Percentiles rank a stretch among this genome's conserved stretches.
Conservation (phyloP, 495 filamentous ascomycete genomes). For the Penicillium maclennaniae region DNA sequence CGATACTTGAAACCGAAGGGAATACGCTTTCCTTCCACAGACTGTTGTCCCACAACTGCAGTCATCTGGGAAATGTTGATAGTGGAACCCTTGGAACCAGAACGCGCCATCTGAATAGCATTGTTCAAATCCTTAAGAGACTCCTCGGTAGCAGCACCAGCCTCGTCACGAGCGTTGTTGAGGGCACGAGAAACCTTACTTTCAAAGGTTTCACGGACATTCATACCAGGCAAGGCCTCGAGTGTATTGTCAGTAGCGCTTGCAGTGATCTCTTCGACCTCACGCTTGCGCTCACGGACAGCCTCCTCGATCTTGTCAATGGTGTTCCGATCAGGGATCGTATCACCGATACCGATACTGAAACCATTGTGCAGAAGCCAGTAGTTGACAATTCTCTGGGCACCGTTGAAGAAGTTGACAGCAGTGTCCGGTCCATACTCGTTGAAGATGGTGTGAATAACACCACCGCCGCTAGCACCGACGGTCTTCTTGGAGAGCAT, state of each 20-base stretch:
- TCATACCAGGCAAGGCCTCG: slow-evolving; percentile 93
- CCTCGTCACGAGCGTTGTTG: slow-evolving; percentile 93
- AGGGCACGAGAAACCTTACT: slow-evolving; percentile 88
- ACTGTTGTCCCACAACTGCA: slow-evolving; percentile 93
- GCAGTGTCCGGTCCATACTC: slow-evolving; percentile 81
- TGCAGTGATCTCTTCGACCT: slow-evolving; percentile 68
- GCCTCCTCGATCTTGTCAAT: slow-evolving; percentile 77
- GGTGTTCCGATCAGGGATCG: slow-evolving; percentile 81
- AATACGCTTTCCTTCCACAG: slow-evolving; percentile 97
- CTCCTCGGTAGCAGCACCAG: slow-evolving; percentile 84
- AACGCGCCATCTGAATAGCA: slow-evolving; percentile 89
- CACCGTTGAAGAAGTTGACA: slow-evolving; percentile 92
- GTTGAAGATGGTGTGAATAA: slow-evolving; percentile 95
- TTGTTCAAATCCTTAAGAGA: slow-evolving; percentile 95
- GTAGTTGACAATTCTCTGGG: slow-evolving; percentile 89
- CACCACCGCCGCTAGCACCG: slow-evolving; percentile 78
- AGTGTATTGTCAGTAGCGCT: slow-evolving; percentile 79
- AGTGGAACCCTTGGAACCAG: slow-evolving; percentile 94
- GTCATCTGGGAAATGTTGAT: slow-evolving; percentile 99
- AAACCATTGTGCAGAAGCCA: slow-evolving; percentile 98
- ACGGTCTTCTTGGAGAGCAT: slow-evolving; percentile 91
- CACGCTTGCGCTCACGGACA: slow-evolving; percentile 72
- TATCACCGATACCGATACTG: slow-evolving; percentile 98
- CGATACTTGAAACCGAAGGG: slow-evolving; percentile 99
- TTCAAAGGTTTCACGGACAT: slow-evolving; percentile 96